Base-by-base conservation (phyloP, 2,329 filamentous ascomycete species). In the Fusarium algeriense region DNA sequence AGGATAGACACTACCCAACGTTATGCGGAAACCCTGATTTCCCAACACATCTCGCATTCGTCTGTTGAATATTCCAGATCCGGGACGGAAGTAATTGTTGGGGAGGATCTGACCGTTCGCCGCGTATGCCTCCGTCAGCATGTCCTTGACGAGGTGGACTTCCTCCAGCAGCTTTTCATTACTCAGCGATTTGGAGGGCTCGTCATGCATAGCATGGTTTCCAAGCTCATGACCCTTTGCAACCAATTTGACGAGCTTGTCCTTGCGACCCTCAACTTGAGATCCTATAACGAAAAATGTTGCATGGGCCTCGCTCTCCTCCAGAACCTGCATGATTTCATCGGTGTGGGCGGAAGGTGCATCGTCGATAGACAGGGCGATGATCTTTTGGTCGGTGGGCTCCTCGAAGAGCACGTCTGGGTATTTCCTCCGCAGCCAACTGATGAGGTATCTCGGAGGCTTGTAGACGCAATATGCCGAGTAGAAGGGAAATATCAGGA, bases 151-250 rank as follows among this genome's bases (percentile, higher is more conserved):
- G 14, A 85, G 73, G 15, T 80, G 77, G 55, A 97, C 90, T 82
- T 97, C 89, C 2, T 78, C 76, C 38, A 84, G 81, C 2, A 97
- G 86, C 67, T 87, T 85, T 2, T 82, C 82, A 55, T 90, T 85
- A 43, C 84, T 81, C 30, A 97, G 84, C 1, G 84, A 83, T 46
- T 88, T 85, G 13, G 91, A 91, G 1, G 93, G 90, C 83, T 96
- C 93, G 80, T 97, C 94, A 79, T 90, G 88, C 93, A 96, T 95
- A 13, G 92, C 94, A 81, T 97, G 94, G 81, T 97, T 97, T 28
- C 88, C 94, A 6, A 97, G 84, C 83, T 94, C 92, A 79, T 92
- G 88, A 26, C 90, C 90, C 52, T 81, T 83, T 40, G 83, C 82
- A n/a, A 93, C 83, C 3, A 92, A 82, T 41, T 87, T 83, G 45